phyloP scores from a whole-genome alignment of 495 filamentous ascomycete genomes.

The Cairneyella variabilis region DNA sequence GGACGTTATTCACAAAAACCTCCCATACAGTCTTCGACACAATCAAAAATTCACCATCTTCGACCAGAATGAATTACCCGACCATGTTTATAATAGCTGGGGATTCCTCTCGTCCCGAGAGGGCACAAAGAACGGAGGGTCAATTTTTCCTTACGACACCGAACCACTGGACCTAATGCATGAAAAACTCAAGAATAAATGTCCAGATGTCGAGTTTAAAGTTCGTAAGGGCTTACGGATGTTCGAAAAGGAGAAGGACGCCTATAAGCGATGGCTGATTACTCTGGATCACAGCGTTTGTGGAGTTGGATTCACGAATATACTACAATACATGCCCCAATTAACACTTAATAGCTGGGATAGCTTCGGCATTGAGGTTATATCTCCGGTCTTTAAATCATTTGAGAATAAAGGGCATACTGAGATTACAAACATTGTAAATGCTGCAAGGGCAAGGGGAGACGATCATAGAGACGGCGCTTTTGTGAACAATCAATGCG shows the following conservation, averaged over 20 bases:
- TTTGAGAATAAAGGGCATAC: neutral
- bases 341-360: conserved; percentile 13
- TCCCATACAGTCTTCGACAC: conserved; percentile 1
- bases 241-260: neutral
- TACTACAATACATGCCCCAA: conserved; percentile 1
- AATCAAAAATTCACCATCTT: neutral
- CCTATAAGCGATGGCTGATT: conserved; percentile 14
- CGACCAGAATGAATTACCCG: neutral
- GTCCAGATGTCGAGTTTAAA: neutral
- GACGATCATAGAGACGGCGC: conserved; percentile 2
- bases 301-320: conserved; percentile 15
- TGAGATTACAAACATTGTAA: conserved; percentile 7
- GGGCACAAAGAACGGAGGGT: neutral
- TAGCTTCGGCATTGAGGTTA: conserved; percentile 14
- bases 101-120: neutral
- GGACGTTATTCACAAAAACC: neutral
- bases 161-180: neutral
- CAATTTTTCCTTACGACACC: neutral
- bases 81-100: conserved; percentile 17
- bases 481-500: conserved; percentile 22
- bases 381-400: conserved; percentile 8
- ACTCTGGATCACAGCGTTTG: conserved; percentile 7
- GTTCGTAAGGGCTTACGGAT: neutral
- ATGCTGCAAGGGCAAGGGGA: neutral
- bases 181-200: neutral